These are phyloP conservation scores for Diaporthe sp. DNA, from an alignment of 2,329 filamentous ascomycete genomes.

Conservation along the genomic window DNA sequence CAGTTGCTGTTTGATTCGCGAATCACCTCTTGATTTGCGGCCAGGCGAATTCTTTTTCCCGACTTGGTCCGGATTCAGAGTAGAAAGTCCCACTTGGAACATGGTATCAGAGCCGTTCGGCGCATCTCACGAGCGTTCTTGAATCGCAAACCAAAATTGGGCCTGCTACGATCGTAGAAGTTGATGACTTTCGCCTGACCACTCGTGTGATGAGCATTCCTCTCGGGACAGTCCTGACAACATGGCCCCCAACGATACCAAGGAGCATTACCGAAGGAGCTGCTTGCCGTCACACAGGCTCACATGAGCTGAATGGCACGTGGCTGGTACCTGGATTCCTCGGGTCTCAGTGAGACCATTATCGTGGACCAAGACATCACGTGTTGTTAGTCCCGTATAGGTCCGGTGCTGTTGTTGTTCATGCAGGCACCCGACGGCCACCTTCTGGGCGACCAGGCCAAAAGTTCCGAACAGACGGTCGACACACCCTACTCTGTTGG, in stretches of 20 bases:
- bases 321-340: neutral
- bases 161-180: neutral
- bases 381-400: constrained; percentile 6
- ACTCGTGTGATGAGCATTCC: neutral
- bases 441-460: constrained; percentile 12
- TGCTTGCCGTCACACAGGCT: constrained; percentile 13
- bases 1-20: neutral
- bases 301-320: constrained; percentile 14
- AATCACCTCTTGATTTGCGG: neutral
- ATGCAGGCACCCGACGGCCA: constrained; percentile 27
- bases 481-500: neutral
- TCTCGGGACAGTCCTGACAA: neutral
- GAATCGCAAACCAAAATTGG: neutral
- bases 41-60: neutral
- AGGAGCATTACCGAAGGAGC: neutral
- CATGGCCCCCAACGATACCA: neutral
- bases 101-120: neutral
- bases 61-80: neutral
- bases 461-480: neutral
- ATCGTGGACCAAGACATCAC: constrained; percentile 14
- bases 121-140: neutral
- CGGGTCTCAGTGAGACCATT: neutral
- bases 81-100: neutral
- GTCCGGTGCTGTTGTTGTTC: constrained; percentile 1
- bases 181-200: neutral